Evolutionary conservation across 2,329 filamentous ascomycete species (phyloP), one percentile per base, ranked within the genome.

Genomic region (Aaosphaeria arxii): DNA sequence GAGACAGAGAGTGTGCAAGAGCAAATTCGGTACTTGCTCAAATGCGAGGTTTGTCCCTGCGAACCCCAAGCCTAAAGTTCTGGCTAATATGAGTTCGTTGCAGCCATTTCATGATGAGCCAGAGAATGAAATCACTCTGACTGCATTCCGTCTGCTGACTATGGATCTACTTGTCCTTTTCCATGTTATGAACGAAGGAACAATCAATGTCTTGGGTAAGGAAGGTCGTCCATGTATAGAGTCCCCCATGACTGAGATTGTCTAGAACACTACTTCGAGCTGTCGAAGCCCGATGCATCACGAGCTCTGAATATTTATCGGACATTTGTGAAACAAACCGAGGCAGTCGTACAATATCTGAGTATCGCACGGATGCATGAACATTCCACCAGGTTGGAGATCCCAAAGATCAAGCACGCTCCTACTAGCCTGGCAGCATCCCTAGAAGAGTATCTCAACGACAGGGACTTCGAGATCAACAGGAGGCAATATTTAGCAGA

Each of bases 331-430:
- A 87, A 84, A 61, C 91, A 96, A 70, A 99, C 94, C 5, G 91
- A 97, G 59, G 84, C 86, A 55, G 92, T 97, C 1, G 92, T 99
- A 11, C 85, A 90, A 61, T 99, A 92, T 64, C 81, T 99, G 41
- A 86, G 86, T 58, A 80, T 92, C 40, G 94, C 94, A 40, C 84
- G 92, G 53, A 87, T 94, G 66, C 94, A 92, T 66, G 91, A 97
- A 72, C 87, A 91, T 65, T 89, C 91, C 54, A 99, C 94, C 5
- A 81, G 92, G 51, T 82, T 99, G 36, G 90, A 96, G 64, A 95
- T 99, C 6, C 94, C 94, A 7, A 96, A 96, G 74, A 80, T 99
- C 57, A 97, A 96, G 74, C 94, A 99, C 68, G 94, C 94, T 5
- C 95, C 94, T 1, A 91, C 95, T 1, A 95, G 94, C 64, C 74